A percentile compares a stretch with the other conserved stretches of the same genome.
Conservation (phyloP, 1,284 basidiomycete species). For the Farysia itapuensis region DNA sequence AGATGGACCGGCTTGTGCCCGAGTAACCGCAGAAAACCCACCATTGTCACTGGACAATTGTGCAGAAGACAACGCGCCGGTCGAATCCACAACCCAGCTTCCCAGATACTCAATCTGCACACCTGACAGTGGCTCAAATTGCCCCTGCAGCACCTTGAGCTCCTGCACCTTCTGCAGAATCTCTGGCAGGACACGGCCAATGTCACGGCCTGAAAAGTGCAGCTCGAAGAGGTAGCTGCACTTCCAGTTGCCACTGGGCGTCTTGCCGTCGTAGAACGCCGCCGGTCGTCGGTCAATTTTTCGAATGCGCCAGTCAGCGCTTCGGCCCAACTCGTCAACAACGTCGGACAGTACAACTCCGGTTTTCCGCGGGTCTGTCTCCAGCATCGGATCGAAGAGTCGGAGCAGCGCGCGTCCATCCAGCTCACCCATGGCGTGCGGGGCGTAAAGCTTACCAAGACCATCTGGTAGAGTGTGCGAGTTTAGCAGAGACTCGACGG, state of each 20-base stretch:
- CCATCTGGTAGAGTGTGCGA: slow-evolving; percentile 12
- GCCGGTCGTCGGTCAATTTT: slow-evolving; percentile 30
- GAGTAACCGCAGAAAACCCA: neutral
- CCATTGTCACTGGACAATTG: no score
- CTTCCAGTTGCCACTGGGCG: slow-evolving; percentile 16
- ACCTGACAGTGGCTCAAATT: slow-evolving; percentile 3
- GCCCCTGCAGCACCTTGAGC: neutral
- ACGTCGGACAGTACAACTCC: no score
- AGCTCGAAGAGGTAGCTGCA: slow-evolving; percentile 33
- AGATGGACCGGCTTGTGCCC: neutral
- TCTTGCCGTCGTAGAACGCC: slow-evolving; percentile 1
- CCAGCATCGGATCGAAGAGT: slow-evolving; percentile 12
- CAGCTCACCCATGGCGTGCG: slow-evolving; percentile 2
- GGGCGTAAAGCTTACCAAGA: slow-evolving; percentile 8
- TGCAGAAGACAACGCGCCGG: no score
- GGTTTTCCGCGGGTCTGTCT: no score
- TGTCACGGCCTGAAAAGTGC: slow-evolving; percentile 12
- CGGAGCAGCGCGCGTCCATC: slow-evolving; percentile 15
- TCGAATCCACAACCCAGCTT: slow-evolving; percentile 26
- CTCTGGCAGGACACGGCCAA: slow-evolving; percentile 4
- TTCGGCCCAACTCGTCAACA: slow-evolving; percentile 9
- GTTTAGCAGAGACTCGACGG: slow-evolving; percentile 10
- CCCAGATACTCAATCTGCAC: slow-evolving; percentile 10
- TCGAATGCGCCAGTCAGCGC: slow-evolving; percentile 5
- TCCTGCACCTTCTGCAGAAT: slow-evolving; percentile 16